Base-by-base conservation (phyloP, 2,329 filamentous ascomycete genomes). In the Talaromyces sp. region DNA sequence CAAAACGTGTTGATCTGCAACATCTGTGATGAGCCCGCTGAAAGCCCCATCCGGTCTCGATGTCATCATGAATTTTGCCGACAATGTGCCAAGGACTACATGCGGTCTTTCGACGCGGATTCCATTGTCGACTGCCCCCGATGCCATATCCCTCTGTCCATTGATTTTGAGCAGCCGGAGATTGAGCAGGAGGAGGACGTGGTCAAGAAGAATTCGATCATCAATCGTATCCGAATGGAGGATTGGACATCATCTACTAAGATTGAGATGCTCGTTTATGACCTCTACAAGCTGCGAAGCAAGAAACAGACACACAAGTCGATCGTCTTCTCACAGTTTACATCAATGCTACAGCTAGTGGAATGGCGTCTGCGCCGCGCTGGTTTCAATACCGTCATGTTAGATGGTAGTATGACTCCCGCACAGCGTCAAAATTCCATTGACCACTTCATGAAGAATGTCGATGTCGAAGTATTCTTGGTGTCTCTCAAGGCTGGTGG, bases 191-290 rank as follows among this genome's bases (percentile, higher is more conserved):
- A 97, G 68, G 91, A 94, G 75, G 85, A 87, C 1, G 80, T 89
- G 7, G 88, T 97, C 66, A 97, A 97, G 85, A 97, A 97, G 80
- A 93, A 89, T 15, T 97, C 93, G 1, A 99, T 99, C 77, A 96
- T 98, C 83, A 98, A 98, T 77, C 91, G 95, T 63, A 98, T 99
- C 80, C 92, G 94, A 79, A 97, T 98, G 93, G 92, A 96, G 76
- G 91, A 98, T 73, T 99, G 95, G 95, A 97, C 93, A 0, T 97
- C 92, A 0, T 97, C 93, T 1, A 97, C 93, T 68, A 99, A 99
- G 82, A 99, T 99, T 70, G 95, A 99, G 80, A 89, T 96, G 76
- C 86, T 99, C 6, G 90, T 98, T 10, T 96, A 97, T 73, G 93
- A 98, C 73, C 85, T 99, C 2, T 95, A 96, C 82, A 90, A 91